These are phyloP conservation scores for Elsinoe perseae DNA, from an alignment of 2,329 filamentous ascomycete species.

Conservation along the genomic window DNA sequence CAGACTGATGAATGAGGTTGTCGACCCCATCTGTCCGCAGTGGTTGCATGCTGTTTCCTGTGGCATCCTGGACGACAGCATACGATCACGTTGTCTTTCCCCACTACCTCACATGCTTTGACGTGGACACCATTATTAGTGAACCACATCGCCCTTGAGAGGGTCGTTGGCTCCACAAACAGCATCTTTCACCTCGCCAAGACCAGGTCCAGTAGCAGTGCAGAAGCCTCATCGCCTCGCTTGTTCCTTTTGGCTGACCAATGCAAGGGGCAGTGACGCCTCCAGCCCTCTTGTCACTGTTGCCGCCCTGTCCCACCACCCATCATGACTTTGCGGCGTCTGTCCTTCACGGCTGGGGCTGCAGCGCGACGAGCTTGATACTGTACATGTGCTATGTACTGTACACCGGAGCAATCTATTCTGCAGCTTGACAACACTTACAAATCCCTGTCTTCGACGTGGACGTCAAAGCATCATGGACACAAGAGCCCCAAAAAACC, in stretches of 20 bases:
- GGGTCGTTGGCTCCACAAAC: constrained; percentile 1
- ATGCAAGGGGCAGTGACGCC: neutral
- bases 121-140: neutral
- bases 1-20: neutral
- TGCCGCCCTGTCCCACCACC: constrained; percentile 7
- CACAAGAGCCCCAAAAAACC: neutral
- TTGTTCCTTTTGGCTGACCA: neutral
- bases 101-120: constrained; percentile 3
- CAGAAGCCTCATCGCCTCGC: neutral
- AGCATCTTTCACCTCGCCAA: neutral
- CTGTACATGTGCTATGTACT: neutral
- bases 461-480: constrained; percentile 1
- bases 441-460: constrained; percentile 2
- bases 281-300: constrained; percentile 1
- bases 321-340: constrained; percentile 2
- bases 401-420: neutral
- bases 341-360: constrained; percentile 1
- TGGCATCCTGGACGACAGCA: neutral
- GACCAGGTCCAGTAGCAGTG: neutral
- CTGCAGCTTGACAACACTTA: neutral
- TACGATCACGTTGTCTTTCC: neutral
- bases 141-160: neutral
- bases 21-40: neutral
- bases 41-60: constrained; percentile 2
- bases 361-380: neutral